Percentiles rank a stretch among this genome's conserved stretches.
phyloP scores from a whole-genome alignment of 2,329 filamentous ascomycete genomes.

The Verticillium longisporum region DNA sequence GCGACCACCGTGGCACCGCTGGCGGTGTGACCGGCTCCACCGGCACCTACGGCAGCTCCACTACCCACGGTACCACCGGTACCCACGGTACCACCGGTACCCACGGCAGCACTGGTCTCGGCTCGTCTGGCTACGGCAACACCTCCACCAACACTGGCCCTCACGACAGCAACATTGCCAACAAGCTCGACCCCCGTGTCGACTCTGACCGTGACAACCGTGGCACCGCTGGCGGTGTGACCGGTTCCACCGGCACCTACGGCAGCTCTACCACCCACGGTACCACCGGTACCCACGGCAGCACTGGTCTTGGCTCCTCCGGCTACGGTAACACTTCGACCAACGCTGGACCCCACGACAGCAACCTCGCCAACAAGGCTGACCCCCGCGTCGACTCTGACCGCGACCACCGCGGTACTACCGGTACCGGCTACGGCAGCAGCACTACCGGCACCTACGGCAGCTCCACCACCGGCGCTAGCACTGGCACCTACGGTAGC shows the following conservation, averaged over 20 bases:
- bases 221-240: slow-evolving; percentile 18
- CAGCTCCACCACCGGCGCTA: slow-evolving; percentile 10
- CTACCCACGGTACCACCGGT: slow-evolving; percentile 13
- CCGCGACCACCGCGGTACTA: slow-evolving; percentile 27
- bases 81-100: slow-evolving; percentile 5
- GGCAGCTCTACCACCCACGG: slow-evolving; percentile 16
- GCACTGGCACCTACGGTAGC: neutral
- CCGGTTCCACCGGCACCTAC: slow-evolving; percentile 12
- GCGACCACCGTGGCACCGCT: slow-evolving; percentile 19
- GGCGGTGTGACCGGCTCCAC: slow-evolving; percentile 5
- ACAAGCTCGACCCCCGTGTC: slow-evolving; percentile 47
- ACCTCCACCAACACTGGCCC: slow-evolving; percentile 26
- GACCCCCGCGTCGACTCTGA: slow-evolving; percentile 24
- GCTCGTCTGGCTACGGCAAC: slow-evolving; percentile 3
- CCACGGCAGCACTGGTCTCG: slow-evolving; percentile 28
- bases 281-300: slow-evolving; percentile 32
- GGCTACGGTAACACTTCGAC: slow-evolving; percentile 7
- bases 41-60: slow-evolving; percentile 13
- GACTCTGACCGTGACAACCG: slow-evolving; percentile 43
- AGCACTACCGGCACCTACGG: slow-evolving; percentile 15
- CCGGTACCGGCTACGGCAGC: slow-evolving; percentile 11
- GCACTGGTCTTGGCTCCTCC: slow-evolving; percentile 6
- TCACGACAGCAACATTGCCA: slow-evolving; percentile 36
- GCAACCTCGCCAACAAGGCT: slow-evolving; percentile 40
- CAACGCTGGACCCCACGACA: slow-evolving; percentile 35